phyloP scores from a whole-genome alignment of 164 flowering plant species.

The Protea cynaroides region DNA sequence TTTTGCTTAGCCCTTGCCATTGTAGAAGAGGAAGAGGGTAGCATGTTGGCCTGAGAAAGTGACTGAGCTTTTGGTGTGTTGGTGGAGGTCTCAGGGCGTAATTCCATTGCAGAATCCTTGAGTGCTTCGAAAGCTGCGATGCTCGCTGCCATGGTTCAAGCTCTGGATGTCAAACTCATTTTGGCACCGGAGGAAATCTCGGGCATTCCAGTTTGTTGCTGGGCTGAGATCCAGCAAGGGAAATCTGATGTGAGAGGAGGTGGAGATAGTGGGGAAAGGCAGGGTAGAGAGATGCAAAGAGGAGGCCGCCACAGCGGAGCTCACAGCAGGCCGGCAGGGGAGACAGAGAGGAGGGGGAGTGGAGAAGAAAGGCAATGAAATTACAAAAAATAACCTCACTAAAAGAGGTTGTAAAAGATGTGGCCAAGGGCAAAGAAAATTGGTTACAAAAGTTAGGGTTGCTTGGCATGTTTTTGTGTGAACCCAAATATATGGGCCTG shows the following conservation, averaged over 20 bases:
- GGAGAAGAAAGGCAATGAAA: too few relatives aligned
- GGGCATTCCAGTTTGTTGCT: too few relatives aligned
- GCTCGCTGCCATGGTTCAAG: conserved; percentile 39
- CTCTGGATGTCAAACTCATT: conserved; percentile 24
- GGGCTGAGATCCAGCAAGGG: too few relatives aligned
- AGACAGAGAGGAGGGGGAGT: not conserved
- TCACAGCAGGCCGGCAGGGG: not conserved
- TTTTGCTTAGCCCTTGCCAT: not conserved
- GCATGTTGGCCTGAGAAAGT: conserved; percentile 1
- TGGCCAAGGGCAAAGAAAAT: too few relatives aligned
- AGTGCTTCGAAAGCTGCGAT: conserved; percentile 44
- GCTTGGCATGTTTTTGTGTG: too few relatives aligned
- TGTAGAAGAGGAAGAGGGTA: conserved; percentile 4
- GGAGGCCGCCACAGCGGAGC: too few relatives aligned
- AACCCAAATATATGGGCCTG: too few relatives aligned
- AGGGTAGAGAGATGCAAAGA: not conserved
- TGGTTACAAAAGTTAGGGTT: too few relatives aligned
- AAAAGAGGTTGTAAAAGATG: too few relatives aligned
- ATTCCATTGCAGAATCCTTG: conserved; percentile 52
- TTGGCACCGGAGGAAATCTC: too few relatives aligned
- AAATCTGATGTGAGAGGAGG: too few relatives aligned
- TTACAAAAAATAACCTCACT: too few relatives aligned
- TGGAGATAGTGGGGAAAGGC: not conserved
- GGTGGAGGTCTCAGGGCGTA: conserved; percentile 14
- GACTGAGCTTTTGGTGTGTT: not conserved